Conservation (phyloP, 2,329 filamentous ascomycete genomes). For the Daldinia sp. region DNA sequence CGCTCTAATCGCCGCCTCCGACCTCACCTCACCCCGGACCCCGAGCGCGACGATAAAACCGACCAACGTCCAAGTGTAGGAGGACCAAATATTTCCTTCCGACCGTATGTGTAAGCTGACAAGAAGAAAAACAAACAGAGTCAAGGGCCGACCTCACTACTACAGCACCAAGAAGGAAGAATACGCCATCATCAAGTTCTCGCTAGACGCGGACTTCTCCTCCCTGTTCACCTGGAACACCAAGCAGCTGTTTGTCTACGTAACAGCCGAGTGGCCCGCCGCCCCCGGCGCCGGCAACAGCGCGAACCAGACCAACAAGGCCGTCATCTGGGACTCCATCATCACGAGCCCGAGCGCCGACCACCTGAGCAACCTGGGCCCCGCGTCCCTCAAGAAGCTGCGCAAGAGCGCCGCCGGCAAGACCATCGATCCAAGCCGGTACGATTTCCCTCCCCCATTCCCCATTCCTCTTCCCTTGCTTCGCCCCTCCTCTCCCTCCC, state of each 20-base stretch:
- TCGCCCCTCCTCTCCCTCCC: background rate
- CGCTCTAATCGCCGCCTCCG: constrained; percentile 82
- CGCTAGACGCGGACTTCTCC: constrained; percentile 89
- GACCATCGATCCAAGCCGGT: constrained; percentile 69
- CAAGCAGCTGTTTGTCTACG: constrained; percentile 96
- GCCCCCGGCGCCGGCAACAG: constrained; percentile 51
- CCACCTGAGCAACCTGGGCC: constrained; percentile 71
- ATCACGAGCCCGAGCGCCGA: constrained; percentile 79
- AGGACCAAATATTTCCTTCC: background rate
- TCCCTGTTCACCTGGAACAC: constrained; percentile 99
- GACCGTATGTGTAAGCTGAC: constrained; percentile 28
- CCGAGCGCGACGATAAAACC: constrained; percentile 74
- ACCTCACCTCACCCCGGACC: constrained; percentile 75
- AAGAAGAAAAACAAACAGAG: constrained; percentile 60
- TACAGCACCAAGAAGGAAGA: constrained; percentile 94
- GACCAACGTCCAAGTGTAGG: constrained; percentile 86
- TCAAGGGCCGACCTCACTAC: constrained; percentile 94
- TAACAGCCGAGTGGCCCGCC: constrained; percentile 80
- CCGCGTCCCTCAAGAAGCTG: constrained; percentile 72
- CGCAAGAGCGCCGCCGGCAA: constrained; percentile 70
- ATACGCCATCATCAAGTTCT: constrained; percentile 94
- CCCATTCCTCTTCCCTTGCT: background rate
- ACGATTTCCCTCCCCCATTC: constrained; percentile 39
- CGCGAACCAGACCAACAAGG: constrained; percentile 69
- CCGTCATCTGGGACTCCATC: constrained; percentile 96